phyloP scores from a whole-genome alignment of 148 eudicot genomes.

The Cornus suecica region DNA sequence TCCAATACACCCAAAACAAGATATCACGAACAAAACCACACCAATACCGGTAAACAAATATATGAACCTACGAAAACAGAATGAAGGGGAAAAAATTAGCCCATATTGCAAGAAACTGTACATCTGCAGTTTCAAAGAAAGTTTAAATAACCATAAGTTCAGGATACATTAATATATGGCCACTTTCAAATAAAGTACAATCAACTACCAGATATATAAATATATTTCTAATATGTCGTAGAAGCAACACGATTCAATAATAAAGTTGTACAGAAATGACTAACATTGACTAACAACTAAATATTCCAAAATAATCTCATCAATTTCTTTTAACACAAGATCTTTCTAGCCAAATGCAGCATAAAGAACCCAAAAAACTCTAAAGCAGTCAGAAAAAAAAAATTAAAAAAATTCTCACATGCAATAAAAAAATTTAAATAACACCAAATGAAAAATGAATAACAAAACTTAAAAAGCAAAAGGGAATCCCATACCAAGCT shows the following conservation, averaged over 20 bases:
- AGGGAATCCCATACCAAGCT: constrained; percentile 63
- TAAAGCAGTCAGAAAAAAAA: neutral
- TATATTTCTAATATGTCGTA: too few species aligned
- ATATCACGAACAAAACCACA: constrained; percentile 54
- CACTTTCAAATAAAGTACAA: too few species aligned
- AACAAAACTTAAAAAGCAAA: neutral
- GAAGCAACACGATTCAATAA: too few species aligned
- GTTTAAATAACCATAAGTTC: neutral
- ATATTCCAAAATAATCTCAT: too few species aligned
- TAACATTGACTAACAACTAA: too few species aligned
- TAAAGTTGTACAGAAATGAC: too few species aligned
- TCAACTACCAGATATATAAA: too few species aligned
- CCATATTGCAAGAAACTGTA: neutral
- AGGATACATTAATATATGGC: too few species aligned
- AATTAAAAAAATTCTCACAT: neutral
- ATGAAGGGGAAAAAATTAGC: neutral
- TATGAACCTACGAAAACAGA: constrained; percentile 64
- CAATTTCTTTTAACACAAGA: neutral
- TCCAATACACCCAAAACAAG: constrained; percentile 92
- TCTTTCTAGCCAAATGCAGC: constrained; percentile 1
- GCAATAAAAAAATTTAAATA: neutral
- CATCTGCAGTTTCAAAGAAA: neutral
- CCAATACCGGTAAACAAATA: constrained; percentile 72
- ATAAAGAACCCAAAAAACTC: neutral
- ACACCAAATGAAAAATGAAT: neutral